Conservation (phyloP, 768 basidiomycete species). For the Hemileccinum rubropunctum region DNA sequence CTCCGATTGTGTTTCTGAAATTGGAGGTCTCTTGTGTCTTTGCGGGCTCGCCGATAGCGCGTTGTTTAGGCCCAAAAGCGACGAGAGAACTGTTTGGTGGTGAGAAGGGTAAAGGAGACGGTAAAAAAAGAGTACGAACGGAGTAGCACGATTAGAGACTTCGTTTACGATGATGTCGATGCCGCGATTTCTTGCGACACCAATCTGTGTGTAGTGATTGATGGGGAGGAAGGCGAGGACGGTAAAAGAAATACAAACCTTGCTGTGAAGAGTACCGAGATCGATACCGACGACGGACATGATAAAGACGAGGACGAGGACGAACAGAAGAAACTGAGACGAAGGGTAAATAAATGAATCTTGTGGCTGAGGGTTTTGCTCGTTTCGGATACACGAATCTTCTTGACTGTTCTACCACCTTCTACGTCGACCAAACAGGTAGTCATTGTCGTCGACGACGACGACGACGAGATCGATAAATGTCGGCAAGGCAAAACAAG, state of each 20-base stretch:
- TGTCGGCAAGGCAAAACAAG: conserved; percentile 64
- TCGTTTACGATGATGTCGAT: conserved; percentile 99
- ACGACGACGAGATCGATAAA: conserved; percentile 10
- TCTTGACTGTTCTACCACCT: conserved; percentile 27
- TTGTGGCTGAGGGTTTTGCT: conserved; percentile 13
- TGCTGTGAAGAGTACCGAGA: conserved; percentile 86
- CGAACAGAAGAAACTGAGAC: background rate
- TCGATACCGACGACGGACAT: conserved; percentile 97
- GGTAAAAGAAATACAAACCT: conserved; percentile 42
- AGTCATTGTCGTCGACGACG: too few species aligned
- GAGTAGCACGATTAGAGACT: conserved; percentile 94
- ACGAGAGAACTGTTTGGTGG: conserved; percentile 74
- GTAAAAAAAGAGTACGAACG: conserved; percentile 53
- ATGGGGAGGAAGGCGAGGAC: background rate
- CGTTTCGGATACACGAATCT: conserved; percentile 7
- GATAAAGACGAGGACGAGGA: background rate
- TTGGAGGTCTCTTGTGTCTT: conserved; percentile 98
- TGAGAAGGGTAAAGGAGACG: background rate
- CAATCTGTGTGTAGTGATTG: conserved; percentile 66
- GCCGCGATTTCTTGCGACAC: conserved; percentile 91
- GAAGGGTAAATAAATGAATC: conserved; percentile 3
- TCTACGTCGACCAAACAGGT: conserved; percentile 17
- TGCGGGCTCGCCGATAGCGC: conserved; percentile 89
- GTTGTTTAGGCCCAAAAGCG: conserved; percentile 89
- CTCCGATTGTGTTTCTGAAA: conserved; percentile 96